Evolutionary conservation across 176 grass and related monocot species (phyloP).

Genomic region (Elymus sibiricus): DNA sequence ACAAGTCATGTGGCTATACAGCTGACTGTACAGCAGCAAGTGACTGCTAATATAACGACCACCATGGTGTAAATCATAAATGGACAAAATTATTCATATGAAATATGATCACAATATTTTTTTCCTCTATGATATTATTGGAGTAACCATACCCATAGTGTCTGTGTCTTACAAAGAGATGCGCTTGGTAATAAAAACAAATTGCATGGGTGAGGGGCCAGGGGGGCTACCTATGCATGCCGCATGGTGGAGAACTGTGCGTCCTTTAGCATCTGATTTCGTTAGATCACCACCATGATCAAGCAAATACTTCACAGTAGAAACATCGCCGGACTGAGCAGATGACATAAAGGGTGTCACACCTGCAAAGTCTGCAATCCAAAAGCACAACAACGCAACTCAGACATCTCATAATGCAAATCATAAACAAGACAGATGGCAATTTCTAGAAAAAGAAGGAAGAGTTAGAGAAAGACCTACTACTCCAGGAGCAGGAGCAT

Average conservation of each 20-base stretch:
- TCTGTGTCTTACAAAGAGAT: background rate
- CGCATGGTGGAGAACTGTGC: slow-evolving; percentile 22
- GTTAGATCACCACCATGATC: slow-evolving; percentile 30
- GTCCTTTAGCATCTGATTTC: slow-evolving; percentile 2
- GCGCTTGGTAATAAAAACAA: background rate
- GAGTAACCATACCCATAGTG: background rate
- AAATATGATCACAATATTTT: background rate
- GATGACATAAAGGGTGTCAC: slow-evolving; percentile 12
- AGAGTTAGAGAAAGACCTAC: slow-evolving; percentile 5
- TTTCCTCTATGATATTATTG: background rate
- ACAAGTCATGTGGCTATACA: background rate
- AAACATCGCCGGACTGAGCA: slow-evolving; percentile 16
- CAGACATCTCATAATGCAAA: background rate
- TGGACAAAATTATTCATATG: background rate
- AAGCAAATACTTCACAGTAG: slow-evolving; percentile 25
- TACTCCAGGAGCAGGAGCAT: background rate
- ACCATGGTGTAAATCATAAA: background rate
- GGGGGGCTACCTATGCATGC: background rate
- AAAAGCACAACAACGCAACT: background rate
- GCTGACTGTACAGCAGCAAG: background rate
- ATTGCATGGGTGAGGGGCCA: background rate
- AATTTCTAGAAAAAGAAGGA: background rate
- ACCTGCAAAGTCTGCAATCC: background rate
- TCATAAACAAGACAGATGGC: background rate
- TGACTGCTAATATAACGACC: background rate